Evolutionary conservation across 2,329 filamentous ascomycete genomes (phyloP), one percentile per base, ranked within the genome.

Genomic region (Pyrenophora tritici-repentis): DNA sequence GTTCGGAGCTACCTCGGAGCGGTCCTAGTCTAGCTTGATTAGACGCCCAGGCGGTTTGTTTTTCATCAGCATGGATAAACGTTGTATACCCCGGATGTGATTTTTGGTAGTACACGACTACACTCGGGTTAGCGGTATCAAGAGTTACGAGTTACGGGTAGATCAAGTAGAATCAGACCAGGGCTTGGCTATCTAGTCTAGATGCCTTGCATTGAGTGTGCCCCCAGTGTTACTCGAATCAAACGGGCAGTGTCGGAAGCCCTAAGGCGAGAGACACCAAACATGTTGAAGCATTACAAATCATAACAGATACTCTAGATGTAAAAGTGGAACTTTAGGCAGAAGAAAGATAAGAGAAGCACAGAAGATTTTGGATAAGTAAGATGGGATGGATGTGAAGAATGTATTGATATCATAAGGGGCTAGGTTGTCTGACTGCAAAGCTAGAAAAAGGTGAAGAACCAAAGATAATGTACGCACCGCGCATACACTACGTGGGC

Each of bases 211-310:
- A 58, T 53, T 56, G 43, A 18, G 55, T 18, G 26, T n/a, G 24
- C 6, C 45, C 31, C 41, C 31, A 39, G 35, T 34, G 29, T 32
- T 39, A 41, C 31, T 14, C 29, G 46, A 40, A 44, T 54, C 50
- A 53, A 56, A 56, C 56, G 18, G 26, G 38, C 39, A 51, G 6
- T 31, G 53, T 56, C 53, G 18, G 56, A 56, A 43, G 37, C 16
- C 31, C 14, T 22, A 43, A 20, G 36, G 35, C 33, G 47, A 10
- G 13, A 31, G 26, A 31, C 13, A 38, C 14, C 26, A 16, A 26
- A 37, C 31, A n/a, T 16, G 6, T 22, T 29, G 47, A 14, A 38
- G 35, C 22, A 35, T 48, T 46, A 37, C 42, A 51, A 50, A 55
- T 43, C 16, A 29, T n/a, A 20, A 24, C n/a, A 22, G 20, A 17